Conservation (phyloP, 129 eudicot species). For the Erigeron canadensis region DNA sequence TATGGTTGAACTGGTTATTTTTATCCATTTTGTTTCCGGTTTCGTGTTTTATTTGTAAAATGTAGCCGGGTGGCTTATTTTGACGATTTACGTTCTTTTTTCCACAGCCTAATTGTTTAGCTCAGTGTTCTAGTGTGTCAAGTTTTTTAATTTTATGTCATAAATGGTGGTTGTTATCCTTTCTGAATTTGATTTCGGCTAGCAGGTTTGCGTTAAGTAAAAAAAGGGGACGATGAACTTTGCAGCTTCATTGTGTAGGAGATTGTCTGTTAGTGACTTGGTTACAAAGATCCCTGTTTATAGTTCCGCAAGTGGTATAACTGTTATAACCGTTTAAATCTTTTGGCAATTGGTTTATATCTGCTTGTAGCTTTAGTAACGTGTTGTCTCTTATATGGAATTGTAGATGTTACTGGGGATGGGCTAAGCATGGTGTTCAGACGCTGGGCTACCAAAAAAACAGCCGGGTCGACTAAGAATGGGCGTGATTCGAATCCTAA, state of each 20-base stretch:
- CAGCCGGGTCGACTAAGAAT: slow-evolving; percentile 93
- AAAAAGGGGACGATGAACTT: slow-evolving; percentile 50
- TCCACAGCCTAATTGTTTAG: too few species aligned
- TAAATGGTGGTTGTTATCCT: background rate
- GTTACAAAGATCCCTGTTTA: slow-evolving; percentile 55
- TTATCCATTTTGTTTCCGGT: too few species aligned
- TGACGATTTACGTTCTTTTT: too few species aligned
- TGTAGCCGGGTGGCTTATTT: too few species aligned
- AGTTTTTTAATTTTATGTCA: background rate
- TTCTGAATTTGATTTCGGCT: slow-evolving; percentile 18
- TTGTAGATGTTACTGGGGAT: slow-evolving; percentile 67
- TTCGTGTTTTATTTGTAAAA: too few species aligned
- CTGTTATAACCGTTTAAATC: background rate
- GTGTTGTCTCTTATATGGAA: background rate
- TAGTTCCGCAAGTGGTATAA: slow-evolving; percentile 66
- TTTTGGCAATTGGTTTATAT: background rate
- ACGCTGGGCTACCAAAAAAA: slow-evolving; percentile 95
- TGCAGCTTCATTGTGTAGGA: slow-evolving; percentile 59
- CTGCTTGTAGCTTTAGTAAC: slow-evolving; percentile 17
- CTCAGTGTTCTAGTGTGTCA: background rate
- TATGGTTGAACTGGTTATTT: too few species aligned
- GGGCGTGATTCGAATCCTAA: slow-evolving; percentile 94
- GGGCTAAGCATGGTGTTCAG: slow-evolving; percentile 74
- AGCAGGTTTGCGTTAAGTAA: slow-evolving; percentile 23
- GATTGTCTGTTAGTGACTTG: slow-evolving; percentile 64